Conservation (phyloP, 2,329 filamentous ascomycete genomes). For the Scedosporium aurantiacum region DNA sequence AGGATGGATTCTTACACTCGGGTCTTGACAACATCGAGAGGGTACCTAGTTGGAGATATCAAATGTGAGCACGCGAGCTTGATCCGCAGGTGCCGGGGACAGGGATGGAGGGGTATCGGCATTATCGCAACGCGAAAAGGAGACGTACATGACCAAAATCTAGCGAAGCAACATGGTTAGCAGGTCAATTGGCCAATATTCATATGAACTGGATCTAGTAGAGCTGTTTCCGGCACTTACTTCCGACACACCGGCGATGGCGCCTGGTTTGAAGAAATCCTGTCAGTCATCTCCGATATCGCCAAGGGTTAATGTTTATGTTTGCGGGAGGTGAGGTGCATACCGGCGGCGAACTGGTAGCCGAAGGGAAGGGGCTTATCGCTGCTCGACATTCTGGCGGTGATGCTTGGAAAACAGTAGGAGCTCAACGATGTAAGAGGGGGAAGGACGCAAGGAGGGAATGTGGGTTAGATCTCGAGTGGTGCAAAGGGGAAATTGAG, state of each 20-base stretch:
- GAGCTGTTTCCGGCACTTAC: slow-evolving; percentile 38
- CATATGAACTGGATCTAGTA: neutral
- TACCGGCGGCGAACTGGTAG: slow-evolving; percentile 91
- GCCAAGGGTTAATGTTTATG: neutral
- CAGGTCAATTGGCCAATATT: neutral
- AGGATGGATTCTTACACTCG: slow-evolving; percentile 58
- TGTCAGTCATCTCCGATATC: slow-evolving; percentile 18
- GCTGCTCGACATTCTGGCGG: slow-evolving; percentile 42
- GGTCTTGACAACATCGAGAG: slow-evolving; percentile 96
- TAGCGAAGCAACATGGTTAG: slow-evolving; percentile 25
- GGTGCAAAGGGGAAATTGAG: neutral
- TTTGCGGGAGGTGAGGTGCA: slow-evolving; percentile 24
- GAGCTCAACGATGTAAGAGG: neutral
- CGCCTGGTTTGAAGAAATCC: slow-evolving; percentile 39
- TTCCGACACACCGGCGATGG: slow-evolving; percentile 95
- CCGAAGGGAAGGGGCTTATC: slow-evolving; percentile 75
- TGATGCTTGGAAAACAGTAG: neutral
- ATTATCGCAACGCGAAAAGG: neutral
- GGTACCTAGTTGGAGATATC: slow-evolving; percentile 58
- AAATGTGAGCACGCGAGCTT: slow-evolving; percentile 11
- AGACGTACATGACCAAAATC: slow-evolving; percentile 75
- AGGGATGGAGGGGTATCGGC: slow-evolving; percentile 10
- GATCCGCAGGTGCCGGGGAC: neutral
- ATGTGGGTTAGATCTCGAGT: neutral
- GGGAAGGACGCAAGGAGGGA: neutral